phyloP scores from a whole-genome alignment of 371 early-diverging fungal species.

The Chytridium lagenaria region DNA sequence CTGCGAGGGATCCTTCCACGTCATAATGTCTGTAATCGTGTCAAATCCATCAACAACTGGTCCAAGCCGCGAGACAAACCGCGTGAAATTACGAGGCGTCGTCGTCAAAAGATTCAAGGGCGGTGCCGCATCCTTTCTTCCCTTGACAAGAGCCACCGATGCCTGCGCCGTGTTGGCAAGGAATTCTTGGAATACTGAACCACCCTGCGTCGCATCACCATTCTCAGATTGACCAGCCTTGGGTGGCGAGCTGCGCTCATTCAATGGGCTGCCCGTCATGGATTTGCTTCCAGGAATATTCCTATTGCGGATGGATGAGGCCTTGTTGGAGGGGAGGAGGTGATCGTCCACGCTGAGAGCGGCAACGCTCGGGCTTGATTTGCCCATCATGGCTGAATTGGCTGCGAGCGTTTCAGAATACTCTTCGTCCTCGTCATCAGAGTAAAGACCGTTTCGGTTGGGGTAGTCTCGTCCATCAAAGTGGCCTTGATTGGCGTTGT shows the following conservation, averaged over 20 bases:
- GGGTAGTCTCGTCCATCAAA: constrained; percentile 15
- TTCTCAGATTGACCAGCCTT: not conserved
- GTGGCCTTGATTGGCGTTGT: constrained; percentile 17
- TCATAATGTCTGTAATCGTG: constrained; percentile 44
- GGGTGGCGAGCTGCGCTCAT: not conserved
- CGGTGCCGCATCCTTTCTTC: constrained; percentile 35
- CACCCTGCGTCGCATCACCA: no score
- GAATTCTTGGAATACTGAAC: constrained; percentile 38
- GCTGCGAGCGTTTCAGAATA: not conserved
- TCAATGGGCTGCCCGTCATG: not conserved
- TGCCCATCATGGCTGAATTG: not conserved
- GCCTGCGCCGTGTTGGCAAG: constrained; percentile 35
- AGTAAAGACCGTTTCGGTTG: not conserved
- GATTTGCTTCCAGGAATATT: not conserved
- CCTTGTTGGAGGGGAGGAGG: no score
- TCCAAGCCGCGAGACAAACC: constrained; percentile 47
- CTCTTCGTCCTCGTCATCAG: constrained; percentile 23
- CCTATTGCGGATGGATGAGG: no score
- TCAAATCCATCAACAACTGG: constrained; percentile 49
- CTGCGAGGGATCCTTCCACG: constrained; percentile 54
- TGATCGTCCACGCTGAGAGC: constrained; percentile 1
- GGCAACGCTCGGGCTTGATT: constrained; percentile 3
- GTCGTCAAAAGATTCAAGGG: constrained; percentile 49
- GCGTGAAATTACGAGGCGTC: constrained; percentile 50
- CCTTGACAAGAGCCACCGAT: constrained; percentile 20